These are phyloP conservation scores for Debaryomyces nepalensis DNA, from an alignment of 1,139 yeast species.

Conservation along the genomic window DNA sequence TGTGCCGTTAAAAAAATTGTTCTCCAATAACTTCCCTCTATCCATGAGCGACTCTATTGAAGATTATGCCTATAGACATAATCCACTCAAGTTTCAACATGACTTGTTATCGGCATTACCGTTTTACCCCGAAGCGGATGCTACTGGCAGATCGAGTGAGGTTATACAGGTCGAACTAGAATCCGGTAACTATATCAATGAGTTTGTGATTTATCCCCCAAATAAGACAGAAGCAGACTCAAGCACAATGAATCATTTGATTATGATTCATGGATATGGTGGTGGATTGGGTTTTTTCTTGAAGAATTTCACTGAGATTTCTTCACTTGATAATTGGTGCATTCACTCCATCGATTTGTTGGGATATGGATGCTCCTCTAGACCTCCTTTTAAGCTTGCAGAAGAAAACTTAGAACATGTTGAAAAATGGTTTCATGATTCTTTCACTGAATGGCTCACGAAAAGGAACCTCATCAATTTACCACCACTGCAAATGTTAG, in stretches of 20 bases:
- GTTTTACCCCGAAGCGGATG: slow-evolving; percentile 41
- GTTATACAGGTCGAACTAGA: slow-evolving; percentile 42
- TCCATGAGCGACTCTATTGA: slow-evolving; percentile 52
- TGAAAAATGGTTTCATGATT: slow-evolving; percentile 58
- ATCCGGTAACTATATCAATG: slow-evolving; percentile 57
- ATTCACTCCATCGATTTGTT: slow-evolving; percentile 73
- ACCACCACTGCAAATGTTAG: slow-evolving; percentile 39
- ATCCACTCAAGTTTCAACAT: slow-evolving; percentile 54
- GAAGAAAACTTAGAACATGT: slow-evolving; percentile 38
- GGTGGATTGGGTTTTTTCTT: slow-evolving; percentile 75
- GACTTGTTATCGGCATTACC: slow-evolving; percentile 51
- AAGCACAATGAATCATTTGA: slow-evolving; percentile 52
- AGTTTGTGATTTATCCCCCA: slow-evolving; percentile 60
- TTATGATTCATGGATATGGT: slow-evolving; percentile 78
- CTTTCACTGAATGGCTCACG: slow-evolving; percentile 50
- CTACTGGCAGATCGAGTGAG: slow-evolving; percentile 35
- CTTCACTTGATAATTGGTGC: slow-evolving; percentile 51
- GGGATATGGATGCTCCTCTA: slow-evolving; percentile 78
- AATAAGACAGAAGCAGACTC: slow-evolving; percentile 31
- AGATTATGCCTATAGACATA: slow-evolving; percentile 50
- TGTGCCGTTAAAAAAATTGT: slow-evolving; percentile 56
- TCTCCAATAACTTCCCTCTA: slow-evolving; percentile 62
- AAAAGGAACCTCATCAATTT: slow-evolving; percentile 31
- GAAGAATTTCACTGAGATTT: slow-evolving; percentile 59
- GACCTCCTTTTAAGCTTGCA: slow-evolving; percentile 54